Evolutionary conservation across 306 rosid species (phyloP), one percentile per base, ranked within the genome.

Genomic region (Cucumis cinereus): DNA sequence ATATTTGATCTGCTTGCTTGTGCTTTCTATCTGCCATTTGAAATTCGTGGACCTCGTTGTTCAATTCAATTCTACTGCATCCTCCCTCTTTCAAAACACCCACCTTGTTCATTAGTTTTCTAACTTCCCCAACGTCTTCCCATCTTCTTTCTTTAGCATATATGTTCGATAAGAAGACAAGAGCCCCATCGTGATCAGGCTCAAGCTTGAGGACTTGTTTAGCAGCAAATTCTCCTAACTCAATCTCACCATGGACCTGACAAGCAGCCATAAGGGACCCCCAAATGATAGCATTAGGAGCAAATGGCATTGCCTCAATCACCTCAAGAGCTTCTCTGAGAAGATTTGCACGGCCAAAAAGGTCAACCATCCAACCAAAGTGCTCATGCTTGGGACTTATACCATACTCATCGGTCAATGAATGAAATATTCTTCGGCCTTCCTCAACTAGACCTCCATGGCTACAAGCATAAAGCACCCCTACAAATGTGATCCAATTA

Each of bases 331-430:
- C 97, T 75, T 90, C 93, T 72, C 85, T 85, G 81, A 91, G 66
- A 68, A 84, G 82, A 73, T 90, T 89, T 79, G 96, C 97, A 76
- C 96, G 91, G 79, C 98, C 88, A 79, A 77, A 90, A 67, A 91
- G 89, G 83, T 93, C 96, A 66, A 93, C 90, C 96, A 93, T 84
- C 85, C 98, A 91, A 68, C 98, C 98, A 69, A 87, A 93, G 83
- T 93, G 97, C 76, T 88, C 92, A 10, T 79, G 96, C 80, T 84
- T 82, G 33, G 92, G 94, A 88, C 88, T 74, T 68, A 93, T 88
- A 47, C 85, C 84, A 36, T 85, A 79, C 60, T 90, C 92, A 73
- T 80, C 58, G 41, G 77, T 80, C 98, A 93, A 88, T 16, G 88
- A 91, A 59, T 84, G 82, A 77, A 88, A 93, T 28, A 91, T 53